Conservation (phyloP, 1,139 yeast genomes). For the Hanseniaspora uvarum region DNA sequence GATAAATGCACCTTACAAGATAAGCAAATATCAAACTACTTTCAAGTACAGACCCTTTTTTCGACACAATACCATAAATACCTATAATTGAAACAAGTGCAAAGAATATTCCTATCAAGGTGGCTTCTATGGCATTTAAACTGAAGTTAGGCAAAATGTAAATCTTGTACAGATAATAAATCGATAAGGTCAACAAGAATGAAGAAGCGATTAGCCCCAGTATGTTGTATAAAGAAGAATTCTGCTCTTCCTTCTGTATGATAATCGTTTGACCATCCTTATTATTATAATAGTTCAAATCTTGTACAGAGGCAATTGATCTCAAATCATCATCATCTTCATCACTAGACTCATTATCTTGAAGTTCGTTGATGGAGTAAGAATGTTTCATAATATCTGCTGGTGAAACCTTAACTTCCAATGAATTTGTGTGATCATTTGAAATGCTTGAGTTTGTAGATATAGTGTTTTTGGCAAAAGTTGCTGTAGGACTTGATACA, state of each 20-base stretch:
- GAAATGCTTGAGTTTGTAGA: background rate
- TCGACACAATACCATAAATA: constrained; percentile 71
- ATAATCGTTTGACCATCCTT: constrained; percentile 8
- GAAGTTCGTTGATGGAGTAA: background rate
- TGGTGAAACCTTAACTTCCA: background rate
- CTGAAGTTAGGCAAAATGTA: constrained; percentile 60
- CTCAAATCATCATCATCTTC: constrained; percentile 15
- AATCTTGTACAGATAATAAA: constrained; percentile 72
- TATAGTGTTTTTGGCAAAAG: background rate
- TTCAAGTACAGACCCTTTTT: constrained; percentile 80
- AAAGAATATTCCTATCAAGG: constrained; percentile 73
- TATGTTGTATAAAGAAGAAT: constrained; percentile 63
- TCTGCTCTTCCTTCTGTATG: constrained; percentile 22
- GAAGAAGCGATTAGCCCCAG: constrained; percentile 66
- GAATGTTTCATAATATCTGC: background rate
- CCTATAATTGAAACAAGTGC: constrained; percentile 69
- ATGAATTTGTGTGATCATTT: background rate
- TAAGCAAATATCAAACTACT: constrained; percentile 78
- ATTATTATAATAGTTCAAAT: constrained; percentile 10
- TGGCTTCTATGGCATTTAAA: constrained; percentile 63
- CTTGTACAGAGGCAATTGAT: constrained; percentile 16
- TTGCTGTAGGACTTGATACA: background rate
- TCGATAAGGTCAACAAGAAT: constrained; percentile 59
- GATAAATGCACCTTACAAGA: constrained; percentile 83
- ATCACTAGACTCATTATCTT: constrained; percentile 12